A percentile compares a stretch with the other conserved stretches of the same genome.
Conservation (phyloP, 495 filamentous ascomycete genomes). For the Lasiosphaeria ovina region DNA sequence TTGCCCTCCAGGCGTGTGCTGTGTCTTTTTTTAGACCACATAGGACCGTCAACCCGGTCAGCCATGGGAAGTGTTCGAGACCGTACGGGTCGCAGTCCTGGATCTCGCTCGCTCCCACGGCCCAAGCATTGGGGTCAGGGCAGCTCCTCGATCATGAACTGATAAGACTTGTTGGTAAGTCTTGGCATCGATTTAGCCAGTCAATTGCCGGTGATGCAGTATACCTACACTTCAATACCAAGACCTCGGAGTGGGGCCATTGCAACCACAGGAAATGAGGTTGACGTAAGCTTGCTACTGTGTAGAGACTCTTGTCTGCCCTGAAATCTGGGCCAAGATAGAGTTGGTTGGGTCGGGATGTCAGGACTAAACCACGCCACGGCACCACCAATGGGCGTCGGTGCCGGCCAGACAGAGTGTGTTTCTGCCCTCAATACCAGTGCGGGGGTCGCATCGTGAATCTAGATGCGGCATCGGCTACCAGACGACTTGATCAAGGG, state of each 20-base stretch:
- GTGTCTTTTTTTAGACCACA: neutral
- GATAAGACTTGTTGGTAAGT: neutral
- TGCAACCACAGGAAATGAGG: slow-evolving; percentile 1
- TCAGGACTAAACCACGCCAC: neutral
- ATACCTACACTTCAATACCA: neutral
- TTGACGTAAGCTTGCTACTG: slow-evolving; percentile 2
- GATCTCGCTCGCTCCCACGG: neutral
- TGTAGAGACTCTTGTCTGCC: neutral
- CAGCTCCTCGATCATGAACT: neutral
- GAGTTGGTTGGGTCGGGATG: neutral
- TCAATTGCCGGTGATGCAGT: neutral
- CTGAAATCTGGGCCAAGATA: neutral
- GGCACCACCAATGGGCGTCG: too few species aligned
- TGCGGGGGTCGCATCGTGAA: too few species aligned
- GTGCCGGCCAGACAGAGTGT: too few species aligned
- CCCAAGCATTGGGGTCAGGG: neutral
- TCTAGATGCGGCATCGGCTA: too few species aligned
- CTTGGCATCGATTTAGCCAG: slow-evolving; percentile 1
- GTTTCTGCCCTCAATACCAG: too few species aligned
- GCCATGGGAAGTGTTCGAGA: neutral
- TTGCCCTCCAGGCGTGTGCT: neutral
- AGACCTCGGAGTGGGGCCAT: neutral
- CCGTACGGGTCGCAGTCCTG: neutral
- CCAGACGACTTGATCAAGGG: too few species aligned
- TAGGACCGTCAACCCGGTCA: slow-evolving; percentile 1